Evolutionary conservation across 2,329 filamentous ascomycete genomes (phyloP).

Genomic region (Paramyrothecium sp.): DNA sequence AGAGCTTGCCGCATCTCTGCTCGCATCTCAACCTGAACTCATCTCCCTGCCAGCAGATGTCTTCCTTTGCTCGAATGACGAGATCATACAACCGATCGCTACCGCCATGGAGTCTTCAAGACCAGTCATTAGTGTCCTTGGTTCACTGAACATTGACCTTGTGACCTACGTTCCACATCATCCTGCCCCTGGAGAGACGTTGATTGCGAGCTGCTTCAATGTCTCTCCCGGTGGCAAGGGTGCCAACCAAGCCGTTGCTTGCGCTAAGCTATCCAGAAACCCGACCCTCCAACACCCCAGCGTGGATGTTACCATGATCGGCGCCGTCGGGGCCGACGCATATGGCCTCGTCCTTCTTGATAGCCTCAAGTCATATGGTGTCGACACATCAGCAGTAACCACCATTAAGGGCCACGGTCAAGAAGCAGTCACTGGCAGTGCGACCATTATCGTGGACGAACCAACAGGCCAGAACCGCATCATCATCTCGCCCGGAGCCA

Average conservation of each 20-base stretch:
- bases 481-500: conserved; percentile 55
- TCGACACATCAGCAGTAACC: conserved; percentile 43
- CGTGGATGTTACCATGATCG: conserved; percentile 53
- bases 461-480: conserved; percentile 57
- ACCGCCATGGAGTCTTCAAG: conserved; percentile 1
- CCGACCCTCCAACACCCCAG: conserved; percentile 5
- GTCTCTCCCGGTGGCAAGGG: conserved; percentile 69
- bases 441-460: conserved; percentile 58
- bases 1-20: too few species aligned
- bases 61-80: too few species aligned
- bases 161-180: conserved; percentile 66
- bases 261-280: conserved; percentile 54
- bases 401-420: conserved; percentile 14
- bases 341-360: conserved; percentile 46
- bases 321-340: conserved; percentile 54
- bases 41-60: too few species aligned
- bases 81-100: too few species aligned
- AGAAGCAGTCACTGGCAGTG: conserved; percentile 50
- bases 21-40: too few species aligned
- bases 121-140: conserved; percentile 40
- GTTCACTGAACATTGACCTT: conserved; percentile 73
- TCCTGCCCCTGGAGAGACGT: conserved; percentile 67
- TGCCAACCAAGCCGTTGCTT: conserved; percentile 72
- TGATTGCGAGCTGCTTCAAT: conserved; percentile 63
- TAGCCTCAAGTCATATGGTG: conserved; percentile 43